Evolutionary conservation across 1,139 yeast species (phyloP).

Genomic region (Hemisphaericaspora lyxosophila): DNA sequence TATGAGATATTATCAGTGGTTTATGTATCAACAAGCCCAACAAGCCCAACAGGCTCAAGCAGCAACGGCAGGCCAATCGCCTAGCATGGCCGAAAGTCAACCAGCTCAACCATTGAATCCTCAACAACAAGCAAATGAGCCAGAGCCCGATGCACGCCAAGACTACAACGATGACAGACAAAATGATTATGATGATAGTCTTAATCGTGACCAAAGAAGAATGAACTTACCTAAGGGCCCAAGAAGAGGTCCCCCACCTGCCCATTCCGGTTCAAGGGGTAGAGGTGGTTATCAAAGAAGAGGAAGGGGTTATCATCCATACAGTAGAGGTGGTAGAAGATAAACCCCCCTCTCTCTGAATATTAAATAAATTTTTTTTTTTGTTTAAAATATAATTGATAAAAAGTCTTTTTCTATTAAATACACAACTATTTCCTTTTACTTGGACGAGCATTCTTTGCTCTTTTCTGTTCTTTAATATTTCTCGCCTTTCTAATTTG

Average conservation of each 20-base stretch:
- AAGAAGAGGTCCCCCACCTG: slow-evolving; percentile 39
- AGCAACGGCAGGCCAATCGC: slow-evolving; percentile 15
- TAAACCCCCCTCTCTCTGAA: no score
- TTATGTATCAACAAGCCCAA: slow-evolving; percentile 54
- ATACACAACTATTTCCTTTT: slow-evolving; percentile 24
- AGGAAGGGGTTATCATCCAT: slow-evolving; percentile 31
- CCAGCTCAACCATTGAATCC: slow-evolving; percentile 56
- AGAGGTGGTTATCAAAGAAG: slow-evolving; percentile 22
- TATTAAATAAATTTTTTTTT: slow-evolving; percentile 1
- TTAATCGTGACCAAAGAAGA: slow-evolving; percentile 28
- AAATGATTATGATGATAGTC: slow-evolving; percentile 17
- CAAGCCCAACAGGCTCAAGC: slow-evolving; percentile 18
- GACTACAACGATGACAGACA: slow-evolving; percentile 7
- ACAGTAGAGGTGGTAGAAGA: slow-evolving; percentile 25
- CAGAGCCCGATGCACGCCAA: slow-evolving; percentile 15
- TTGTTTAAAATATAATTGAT: slow-evolving; percentile 2
- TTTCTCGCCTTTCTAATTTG: slow-evolving; percentile 79
- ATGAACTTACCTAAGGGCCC: slow-evolving; percentile 45
- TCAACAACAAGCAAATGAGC: slow-evolving; percentile 46
- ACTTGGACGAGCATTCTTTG: slow-evolving; percentile 82
- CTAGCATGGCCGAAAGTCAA: slow-evolving; percentile 38
- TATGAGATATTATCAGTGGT: slow-evolving; percentile 78
- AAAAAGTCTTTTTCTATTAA: slow-evolving; percentile 2
- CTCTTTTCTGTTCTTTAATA: slow-evolving; percentile 66
- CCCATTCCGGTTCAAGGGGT: slow-evolving; percentile 38